Conservation (phyloP, 257 asterid genomes). For the Plantago major region DNA sequence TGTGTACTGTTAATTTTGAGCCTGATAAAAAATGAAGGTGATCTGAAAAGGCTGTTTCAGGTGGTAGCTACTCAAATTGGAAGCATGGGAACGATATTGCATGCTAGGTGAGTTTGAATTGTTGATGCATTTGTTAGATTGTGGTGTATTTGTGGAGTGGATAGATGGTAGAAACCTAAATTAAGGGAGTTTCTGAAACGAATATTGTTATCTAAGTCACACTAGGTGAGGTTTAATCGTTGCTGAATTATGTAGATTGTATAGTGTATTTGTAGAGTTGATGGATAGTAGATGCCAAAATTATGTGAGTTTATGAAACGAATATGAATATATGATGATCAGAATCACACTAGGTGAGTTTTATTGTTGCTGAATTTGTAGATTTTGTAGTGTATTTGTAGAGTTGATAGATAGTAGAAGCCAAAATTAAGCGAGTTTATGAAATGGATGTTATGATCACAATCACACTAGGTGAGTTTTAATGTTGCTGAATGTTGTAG, state of each 20-base stretch:
- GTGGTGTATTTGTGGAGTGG: not conserved
- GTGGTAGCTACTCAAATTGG: conserved; percentile 91
- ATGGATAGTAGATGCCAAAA: not conserved
- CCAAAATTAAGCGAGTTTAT: no score
- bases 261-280: not conserved
- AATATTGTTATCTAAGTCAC: conserved; percentile 14
- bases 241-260: not conserved
- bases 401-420: no score
- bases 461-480: conserved; percentile 57
- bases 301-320: not conserved
- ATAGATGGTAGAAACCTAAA: not conserved
- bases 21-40: not conserved
- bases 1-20: not conserved
- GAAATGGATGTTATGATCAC: no score
- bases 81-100: conserved; percentile 90
- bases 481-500: not conserved
- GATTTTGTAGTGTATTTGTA: no score
- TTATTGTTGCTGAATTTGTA: no score
- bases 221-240: conserved; percentile 47
- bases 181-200: not conserved
- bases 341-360: no score
- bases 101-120: conserved; percentile 53
- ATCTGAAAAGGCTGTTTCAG: conserved; percentile 32
- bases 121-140: not conserved
- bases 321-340: no score